Conservation (phyloP, 768 basidiomycete species). For the Collybia nuda region DNA sequence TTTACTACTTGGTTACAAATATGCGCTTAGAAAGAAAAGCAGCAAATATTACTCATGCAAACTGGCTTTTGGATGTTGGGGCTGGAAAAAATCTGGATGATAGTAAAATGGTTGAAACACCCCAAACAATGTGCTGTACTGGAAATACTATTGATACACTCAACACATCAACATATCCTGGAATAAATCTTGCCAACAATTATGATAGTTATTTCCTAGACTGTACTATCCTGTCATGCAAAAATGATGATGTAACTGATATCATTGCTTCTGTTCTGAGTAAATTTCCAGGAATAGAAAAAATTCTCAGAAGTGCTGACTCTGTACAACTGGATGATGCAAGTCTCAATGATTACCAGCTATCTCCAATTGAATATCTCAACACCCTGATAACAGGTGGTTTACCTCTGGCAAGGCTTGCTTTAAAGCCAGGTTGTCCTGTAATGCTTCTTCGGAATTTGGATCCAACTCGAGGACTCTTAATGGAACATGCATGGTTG, state of each 20-base stretch:
- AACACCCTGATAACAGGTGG: not conserved
- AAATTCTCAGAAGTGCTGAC: not conserved
- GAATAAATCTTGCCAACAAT: no score
- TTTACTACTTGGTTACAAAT: constrained; percentile 35
- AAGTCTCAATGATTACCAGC: not conserved
- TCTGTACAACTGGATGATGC: not conserved
- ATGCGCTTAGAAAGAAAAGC: constrained; percentile 35
- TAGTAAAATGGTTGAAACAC: constrained; percentile 3
- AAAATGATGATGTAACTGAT: not conserved
- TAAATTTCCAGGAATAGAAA: not conserved
- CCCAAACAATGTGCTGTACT: constrained; percentile 11
- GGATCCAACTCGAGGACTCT: not conserved
- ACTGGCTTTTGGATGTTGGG: constrained; percentile 15
- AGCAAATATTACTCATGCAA: constrained; percentile 23
- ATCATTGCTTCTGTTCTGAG: not conserved
- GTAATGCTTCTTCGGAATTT: no score
- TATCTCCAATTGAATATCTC: not conserved
- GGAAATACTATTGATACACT: constrained; percentile 23
- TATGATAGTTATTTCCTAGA: no score
- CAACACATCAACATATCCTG: not conserved
- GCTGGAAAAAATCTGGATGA: constrained; percentile 10
- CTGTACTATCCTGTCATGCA: not conserved
- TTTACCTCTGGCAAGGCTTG: not conserved
- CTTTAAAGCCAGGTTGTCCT: no score
- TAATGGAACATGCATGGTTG: not conserved